Percentiles rank a stretch among this genome's conserved stretches.
Evolutionary conservation across 208 protist genomes (phyloP).

Genomic region (Crithidia fasciculata): DNA sequence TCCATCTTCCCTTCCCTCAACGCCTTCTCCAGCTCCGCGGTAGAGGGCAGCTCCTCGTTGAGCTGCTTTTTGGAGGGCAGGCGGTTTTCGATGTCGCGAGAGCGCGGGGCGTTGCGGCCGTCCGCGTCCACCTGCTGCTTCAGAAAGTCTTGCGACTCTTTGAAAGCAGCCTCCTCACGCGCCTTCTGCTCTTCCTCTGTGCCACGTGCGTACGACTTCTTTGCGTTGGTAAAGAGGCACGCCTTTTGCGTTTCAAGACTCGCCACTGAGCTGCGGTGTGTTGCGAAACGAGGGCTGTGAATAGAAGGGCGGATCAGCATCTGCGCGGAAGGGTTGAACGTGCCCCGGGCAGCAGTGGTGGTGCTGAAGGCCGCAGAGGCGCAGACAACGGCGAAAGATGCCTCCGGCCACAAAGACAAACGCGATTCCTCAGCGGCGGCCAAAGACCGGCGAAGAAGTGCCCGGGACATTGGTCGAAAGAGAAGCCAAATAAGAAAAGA

Average conservation of each 20-base stretch:
- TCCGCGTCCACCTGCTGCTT: slow-evolving; percentile 30
- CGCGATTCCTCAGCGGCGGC: too few species aligned
- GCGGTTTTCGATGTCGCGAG: slow-evolving; percentile 34
- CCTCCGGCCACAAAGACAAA: too few species aligned
- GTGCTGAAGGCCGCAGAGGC: too few species aligned
- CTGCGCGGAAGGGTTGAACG: too few species aligned
- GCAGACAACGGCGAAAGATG: too few species aligned
- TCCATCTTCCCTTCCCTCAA: slow-evolving; percentile 42
- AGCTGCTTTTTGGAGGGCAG: slow-evolving; percentile 67
- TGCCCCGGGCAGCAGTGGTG: too few species aligned
- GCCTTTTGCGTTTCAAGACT: not conserved
- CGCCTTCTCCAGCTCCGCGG: slow-evolving; percentile 51
- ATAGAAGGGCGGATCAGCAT: too few species aligned
- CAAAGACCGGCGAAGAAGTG: too few species aligned
- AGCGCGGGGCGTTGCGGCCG: slow-evolving; percentile 25
- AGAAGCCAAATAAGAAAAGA: too few species aligned
- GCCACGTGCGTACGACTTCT: slow-evolving; percentile 34
- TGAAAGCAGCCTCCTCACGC: slow-evolving; percentile 15
- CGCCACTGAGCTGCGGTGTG: too few species aligned
- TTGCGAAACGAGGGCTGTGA: too few species aligned
- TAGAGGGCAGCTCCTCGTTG: slow-evolving; percentile 67
- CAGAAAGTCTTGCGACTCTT: slow-evolving; percentile 36
- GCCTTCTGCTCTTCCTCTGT: slow-evolving; percentile 32
- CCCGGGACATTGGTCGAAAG: too few species aligned
- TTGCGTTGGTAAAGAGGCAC: slow-evolving; percentile 42